Percentiles rank a stretch among this genome's conserved stretches.
Conservation (phyloP, 2,329 filamentous ascomycete genomes). For the Metarhizium sp. region DNA sequence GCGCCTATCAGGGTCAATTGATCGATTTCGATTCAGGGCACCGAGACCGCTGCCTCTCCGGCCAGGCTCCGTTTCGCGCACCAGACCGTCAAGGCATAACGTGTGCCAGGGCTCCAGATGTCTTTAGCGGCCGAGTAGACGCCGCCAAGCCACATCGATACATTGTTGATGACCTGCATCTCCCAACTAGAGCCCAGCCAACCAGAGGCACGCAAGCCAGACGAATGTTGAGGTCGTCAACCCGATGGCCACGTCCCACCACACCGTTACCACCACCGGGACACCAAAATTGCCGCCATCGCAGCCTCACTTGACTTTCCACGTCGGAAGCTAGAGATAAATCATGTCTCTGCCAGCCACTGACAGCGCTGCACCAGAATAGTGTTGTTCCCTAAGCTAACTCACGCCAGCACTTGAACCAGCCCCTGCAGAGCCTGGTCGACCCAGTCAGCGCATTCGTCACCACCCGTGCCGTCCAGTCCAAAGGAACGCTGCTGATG, state of each 20-base stretch:
- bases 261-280: no score
- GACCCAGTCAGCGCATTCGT: neutral
- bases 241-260: no score
- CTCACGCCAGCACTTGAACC: neutral
- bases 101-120: neutral
- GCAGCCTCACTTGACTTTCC: neutral
- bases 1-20: no score
- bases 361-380: neutral
- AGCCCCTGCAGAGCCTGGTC: neutral
- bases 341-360: neutral
- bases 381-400: neutral
- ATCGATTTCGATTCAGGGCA: no score
- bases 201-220: neutral
- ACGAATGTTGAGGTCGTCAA: no score
- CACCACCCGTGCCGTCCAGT: no score
- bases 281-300: no score
- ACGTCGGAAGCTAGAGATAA: neutral
- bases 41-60: no score
- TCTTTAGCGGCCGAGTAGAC: neutral
- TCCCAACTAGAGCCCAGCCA: neutral
- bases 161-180: neutral
- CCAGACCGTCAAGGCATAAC: no score
- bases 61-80: no score
- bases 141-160: neutral
- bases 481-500: no score